Conservation (phyloP, 1,139 yeast species). For the Eremothecium cymbalariae region DNA sequence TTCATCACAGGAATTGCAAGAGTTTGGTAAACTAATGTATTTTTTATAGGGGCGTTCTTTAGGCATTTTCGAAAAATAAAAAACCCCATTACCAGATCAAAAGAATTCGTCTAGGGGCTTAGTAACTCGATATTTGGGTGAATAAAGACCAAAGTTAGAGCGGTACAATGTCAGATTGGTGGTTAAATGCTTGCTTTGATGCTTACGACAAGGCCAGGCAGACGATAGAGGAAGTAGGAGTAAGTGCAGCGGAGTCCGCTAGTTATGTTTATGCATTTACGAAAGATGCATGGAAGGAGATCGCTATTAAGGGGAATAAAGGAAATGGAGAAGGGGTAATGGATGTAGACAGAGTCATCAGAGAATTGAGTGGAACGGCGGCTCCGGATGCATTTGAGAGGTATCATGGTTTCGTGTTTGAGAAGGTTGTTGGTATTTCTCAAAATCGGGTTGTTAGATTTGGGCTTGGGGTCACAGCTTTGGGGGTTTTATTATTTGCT, state of each 20-base stretch:
- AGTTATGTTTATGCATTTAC: not conserved
- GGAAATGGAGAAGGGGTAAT: too few relatives aligned
- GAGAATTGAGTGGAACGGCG: too few relatives aligned
- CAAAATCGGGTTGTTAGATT: not conserved
- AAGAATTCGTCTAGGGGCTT: too few relatives aligned
- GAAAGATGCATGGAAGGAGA: not conserved
- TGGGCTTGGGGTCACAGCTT: slow-evolving; percentile 6
- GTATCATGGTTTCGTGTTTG: not conserved
- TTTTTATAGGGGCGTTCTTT: not conserved
- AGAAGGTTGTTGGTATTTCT: not conserved
- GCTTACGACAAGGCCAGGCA: slow-evolving; percentile 3
- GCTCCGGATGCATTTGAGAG: not conserved
- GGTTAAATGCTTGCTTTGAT: slow-evolving; percentile 3
- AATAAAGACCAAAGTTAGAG: too few relatives aligned
- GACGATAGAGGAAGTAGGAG: not conserved
- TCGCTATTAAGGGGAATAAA: not conserved
- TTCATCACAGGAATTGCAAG: too few relatives aligned
- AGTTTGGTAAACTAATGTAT: too few relatives aligned
- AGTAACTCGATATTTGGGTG: too few relatives aligned
- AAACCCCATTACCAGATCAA: too few relatives aligned
- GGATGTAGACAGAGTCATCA: too few relatives aligned
- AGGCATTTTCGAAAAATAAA: not conserved
- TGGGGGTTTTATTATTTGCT: slow-evolving; percentile 5
- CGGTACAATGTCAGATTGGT: slow-evolving; percentile 3
- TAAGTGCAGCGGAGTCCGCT: not conserved